Evolutionary conservation across 345 rosid genomes (phyloP), one percentile per base, ranked within the genome.

Genomic region (Lumnitzera racemosa): DNA sequence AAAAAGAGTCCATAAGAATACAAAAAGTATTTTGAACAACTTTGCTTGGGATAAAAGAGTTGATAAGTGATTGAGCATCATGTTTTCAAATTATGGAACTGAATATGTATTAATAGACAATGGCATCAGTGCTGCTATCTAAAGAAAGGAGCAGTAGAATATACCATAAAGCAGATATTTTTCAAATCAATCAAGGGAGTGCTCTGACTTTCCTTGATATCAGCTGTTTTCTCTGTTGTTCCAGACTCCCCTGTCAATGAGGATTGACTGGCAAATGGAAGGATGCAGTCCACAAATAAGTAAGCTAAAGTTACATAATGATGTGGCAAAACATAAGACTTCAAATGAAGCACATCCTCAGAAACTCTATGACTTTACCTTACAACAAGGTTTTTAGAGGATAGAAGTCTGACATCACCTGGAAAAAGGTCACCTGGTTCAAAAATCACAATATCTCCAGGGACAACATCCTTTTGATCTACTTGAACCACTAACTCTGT

Each of bases 341-440:
- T 6, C 7, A 29, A 29, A 3, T 6, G 12, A 14, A 23, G 16
- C n/a, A 43, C 24, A 24, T 15, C 29, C 60, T 58, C 12, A 31
- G 2, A 31, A 0, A 49, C n/a, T 59, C 20, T 20, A 11, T 46
- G 10, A 24, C 47, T 48, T 10, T 79, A 83, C 92, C 88, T 83
- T 55, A 86, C 92, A 51, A 81, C 85, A 3, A 86, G 78, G 71
- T 83, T 71, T 60, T 81, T 83, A 11, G 92, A 79, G 23, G 92
- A 75, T 50, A 86, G 57, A 57, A 86, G 63, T 72, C 92, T 81
- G 67, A 86, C 80, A 61, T 86, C 89, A 13, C 89, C 89, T 13
- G 92, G 92, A 64, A 86, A 83, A 64, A 83, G 85, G 63, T 83
- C 92, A 5, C 89, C 88, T 1, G 85, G 89, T 65, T 86, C 88